These are phyloP conservation scores for Dentipellis fragilis DNA, from an alignment of 768 basidiomycete genomes.

Conservation along the genomic window DNA sequence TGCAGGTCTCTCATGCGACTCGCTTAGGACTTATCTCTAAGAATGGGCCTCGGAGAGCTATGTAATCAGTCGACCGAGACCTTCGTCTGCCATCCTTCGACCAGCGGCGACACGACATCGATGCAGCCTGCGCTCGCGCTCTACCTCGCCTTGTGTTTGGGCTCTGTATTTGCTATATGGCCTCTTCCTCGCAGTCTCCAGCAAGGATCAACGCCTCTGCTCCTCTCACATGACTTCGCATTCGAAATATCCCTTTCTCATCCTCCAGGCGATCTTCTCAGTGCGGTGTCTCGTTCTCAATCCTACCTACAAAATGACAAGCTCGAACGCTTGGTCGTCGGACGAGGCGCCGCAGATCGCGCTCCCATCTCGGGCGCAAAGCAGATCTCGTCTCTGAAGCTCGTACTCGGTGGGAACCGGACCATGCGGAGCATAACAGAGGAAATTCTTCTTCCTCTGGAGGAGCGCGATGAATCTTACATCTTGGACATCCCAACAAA, in stretches of 20 bases:
- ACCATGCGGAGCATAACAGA: constrained; percentile 24
- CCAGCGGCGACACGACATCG: no score
- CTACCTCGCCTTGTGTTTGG: no score
- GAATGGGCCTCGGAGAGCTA: no score
- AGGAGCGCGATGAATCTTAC: constrained; percentile 50
- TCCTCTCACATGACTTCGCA: constrained; percentile 37
- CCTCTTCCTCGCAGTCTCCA: constrained; percentile 21
- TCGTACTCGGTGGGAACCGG: background rate
- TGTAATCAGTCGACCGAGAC: no score
- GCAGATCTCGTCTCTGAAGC: constrained; percentile 22
- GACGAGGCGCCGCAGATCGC: constrained; percentile 42
- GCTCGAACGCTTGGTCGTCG: constrained; percentile 48
- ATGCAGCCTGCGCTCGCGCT: no score
- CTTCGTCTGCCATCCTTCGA: no score
- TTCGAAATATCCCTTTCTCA: constrained; percentile 34
- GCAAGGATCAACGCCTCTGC: constrained; percentile 20
- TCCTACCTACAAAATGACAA: constrained; percentile 38
- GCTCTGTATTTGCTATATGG: constrained; percentile 18
- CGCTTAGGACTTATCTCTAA: no score
- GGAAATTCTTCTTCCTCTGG: constrained; percentile 41
- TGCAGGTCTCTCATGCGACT: no score
- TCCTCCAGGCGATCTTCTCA: constrained; percentile 43
- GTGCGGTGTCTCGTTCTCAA: constrained; percentile 36
- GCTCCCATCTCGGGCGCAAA: constrained; percentile 29
- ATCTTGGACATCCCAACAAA: constrained; percentile 42